These are phyloP conservation scores for Platanthera zijinensis DNA, from an alignment of 106 monocot species.

Conservation along the genomic window DNA sequence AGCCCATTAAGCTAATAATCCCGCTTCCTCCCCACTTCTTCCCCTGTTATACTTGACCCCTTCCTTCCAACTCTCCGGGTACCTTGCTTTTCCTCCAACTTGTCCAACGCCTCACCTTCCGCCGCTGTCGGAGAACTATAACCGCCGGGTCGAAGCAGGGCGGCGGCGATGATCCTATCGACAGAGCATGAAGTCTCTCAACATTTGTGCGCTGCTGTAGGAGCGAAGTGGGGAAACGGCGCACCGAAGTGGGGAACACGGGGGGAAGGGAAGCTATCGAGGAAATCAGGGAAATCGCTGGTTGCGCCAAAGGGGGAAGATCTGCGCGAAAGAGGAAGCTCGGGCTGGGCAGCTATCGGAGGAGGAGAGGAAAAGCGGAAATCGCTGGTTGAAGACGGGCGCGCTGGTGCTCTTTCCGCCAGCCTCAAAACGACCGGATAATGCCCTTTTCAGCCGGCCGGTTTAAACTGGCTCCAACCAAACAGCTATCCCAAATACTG, in stretches of 20 bases:
- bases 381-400: no score
- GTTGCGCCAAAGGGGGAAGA: no score
- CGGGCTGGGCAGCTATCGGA: no score
- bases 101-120: slow-evolving; percentile 1
- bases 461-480: no score
- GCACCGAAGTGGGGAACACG: neutral
- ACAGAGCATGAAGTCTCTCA: slow-evolving; percentile 75
- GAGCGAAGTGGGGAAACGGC: neutral
- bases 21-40: slow-evolving; percentile 19
- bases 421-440: no score
- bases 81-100: slow-evolving; percentile 17
- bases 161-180: slow-evolving; percentile 53
- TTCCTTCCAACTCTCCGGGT: slow-evolving; percentile 12
- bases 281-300: no score
- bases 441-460: no score
- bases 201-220: neutral
- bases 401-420: no score
- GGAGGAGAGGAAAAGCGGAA: no score
- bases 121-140: slow-evolving; percentile 6
- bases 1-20: neutral
- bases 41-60: slow-evolving; percentile 2
- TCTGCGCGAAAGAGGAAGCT: no score
- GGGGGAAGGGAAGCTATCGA: no score
- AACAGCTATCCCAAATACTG: no score
- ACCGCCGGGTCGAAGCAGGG: slow-evolving; percentile 35